Base-by-base conservation (phyloP, 495 filamentous ascomycete genomes). In the Penicillium odoratum region DNA sequence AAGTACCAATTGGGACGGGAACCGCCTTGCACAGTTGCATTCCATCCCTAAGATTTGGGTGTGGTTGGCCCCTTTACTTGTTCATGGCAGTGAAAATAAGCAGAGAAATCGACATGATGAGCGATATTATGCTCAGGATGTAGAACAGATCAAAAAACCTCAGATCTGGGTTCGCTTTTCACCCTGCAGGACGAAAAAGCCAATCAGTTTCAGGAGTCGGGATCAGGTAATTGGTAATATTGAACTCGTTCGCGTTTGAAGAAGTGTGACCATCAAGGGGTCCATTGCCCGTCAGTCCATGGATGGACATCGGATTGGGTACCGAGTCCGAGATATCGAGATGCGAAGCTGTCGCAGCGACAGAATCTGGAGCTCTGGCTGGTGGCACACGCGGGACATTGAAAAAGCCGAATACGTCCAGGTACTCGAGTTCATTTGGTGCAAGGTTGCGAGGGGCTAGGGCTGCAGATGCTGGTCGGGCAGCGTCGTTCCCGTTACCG, bases 321-420 rank as follows among this genome's bases (percentile, higher is more conserved):
- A 72, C 69, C 13, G 70, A n/a, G 1, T 68, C 69, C 10, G 61
- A 56, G 4, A 77, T 74, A 25, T 72, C 69, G 8, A 77, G 51
- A 43, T 64, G 58, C 28, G 53, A 28, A 0, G 57, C 33, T 33
- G 21, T 21, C 21, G 51, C 33, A 16, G 49, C 18, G 13, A 55
- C 29, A 4, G 69, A 57, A 33, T 73, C 73, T n/a, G 70, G 60
- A 3, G 68, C 68, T 4, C 72, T 62, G 1, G 69, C 48, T 8
- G 66, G 58, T 11, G 89, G 87, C 7, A 94, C 75, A 16, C 90
- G 78, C 4, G 92, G 92, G 45, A 94, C 83, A 70, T 95, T 95
- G 78, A 95, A 96, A 74, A 93, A 95, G 58, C 92, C 89, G 68
- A 96, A 96, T 3, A 95, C 89, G 65, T 96, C 91, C n/a, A 95